phyloP scores from a whole-genome alignment of 768 basidiomycete species.

The Collybiopsis luxurians region DNA sequence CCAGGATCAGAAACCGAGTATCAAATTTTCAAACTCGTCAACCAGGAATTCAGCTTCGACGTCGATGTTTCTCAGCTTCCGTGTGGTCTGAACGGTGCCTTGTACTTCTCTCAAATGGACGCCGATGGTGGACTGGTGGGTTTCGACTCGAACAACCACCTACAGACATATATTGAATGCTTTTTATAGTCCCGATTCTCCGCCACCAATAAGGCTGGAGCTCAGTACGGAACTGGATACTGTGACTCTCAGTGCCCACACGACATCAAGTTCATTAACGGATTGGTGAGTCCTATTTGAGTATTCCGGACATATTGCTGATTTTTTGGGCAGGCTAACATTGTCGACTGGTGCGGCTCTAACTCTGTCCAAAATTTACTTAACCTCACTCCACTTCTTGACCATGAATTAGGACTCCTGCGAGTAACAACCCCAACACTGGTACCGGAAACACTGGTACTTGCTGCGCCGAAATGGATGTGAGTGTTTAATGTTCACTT shows the following conservation, averaged over 20 bases:
- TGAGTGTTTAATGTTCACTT: not conserved
- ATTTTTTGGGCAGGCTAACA: constrained; percentile 28
- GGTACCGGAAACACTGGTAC: constrained; percentile 33
- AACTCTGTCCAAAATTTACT: too few species aligned
- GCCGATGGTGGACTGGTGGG: constrained; percentile 47
- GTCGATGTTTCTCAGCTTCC: constrained; percentile 46
- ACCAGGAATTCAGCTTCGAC: constrained; percentile 47
- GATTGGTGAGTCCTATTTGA: constrained; percentile 35
- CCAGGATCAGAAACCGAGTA: constrained; percentile 26
- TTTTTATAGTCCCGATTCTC: constrained; percentile 26
- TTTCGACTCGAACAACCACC: not conserved
- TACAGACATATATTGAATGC: constrained; percentile 1
- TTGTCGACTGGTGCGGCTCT: constrained; percentile 31
- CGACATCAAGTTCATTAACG: constrained; percentile 63
- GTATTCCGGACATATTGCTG: not conserved
- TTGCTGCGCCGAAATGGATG: constrained; percentile 41
- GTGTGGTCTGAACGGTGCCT: constrained; percentile 46
- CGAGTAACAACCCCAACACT: constrained; percentile 26
- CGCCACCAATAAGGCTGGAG: constrained; percentile 51
- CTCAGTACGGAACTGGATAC: constrained; percentile 59
- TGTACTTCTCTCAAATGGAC: constrained; percentile 46
- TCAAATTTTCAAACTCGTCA: constrained; percentile 23
- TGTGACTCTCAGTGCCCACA: constrained; percentile 64
- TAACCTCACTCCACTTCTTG: too few species aligned
- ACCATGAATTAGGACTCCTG: constrained; percentile 16